Conservation (phyloP, 1,139 yeast genomes). For the Kodamaea derodonti region DNA sequence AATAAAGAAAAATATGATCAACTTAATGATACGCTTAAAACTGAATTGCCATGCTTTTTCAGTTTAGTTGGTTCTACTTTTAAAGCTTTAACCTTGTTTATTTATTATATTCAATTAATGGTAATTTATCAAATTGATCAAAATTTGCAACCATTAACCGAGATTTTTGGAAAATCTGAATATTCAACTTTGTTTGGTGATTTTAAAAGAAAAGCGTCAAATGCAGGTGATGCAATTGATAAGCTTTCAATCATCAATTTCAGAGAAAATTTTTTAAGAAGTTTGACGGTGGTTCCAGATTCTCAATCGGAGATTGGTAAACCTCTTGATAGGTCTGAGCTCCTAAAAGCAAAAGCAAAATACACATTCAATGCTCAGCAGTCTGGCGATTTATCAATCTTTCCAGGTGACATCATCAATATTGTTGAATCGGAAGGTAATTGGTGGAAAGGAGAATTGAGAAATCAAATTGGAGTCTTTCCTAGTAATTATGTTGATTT, state of each 20-base stretch:
- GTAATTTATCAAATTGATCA: constrained; percentile 24
- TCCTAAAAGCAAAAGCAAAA: constrained; percentile 25
- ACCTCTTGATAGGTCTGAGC: neutral
- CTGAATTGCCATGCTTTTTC: constrained; percentile 37
- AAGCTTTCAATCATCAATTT: constrained; percentile 19
- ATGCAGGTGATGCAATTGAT: constrained; percentile 17
- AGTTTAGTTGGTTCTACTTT: constrained; percentile 23
- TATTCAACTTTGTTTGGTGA: constrained; percentile 8
- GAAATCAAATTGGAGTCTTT: constrained; percentile 48
- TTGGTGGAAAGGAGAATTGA: constrained; percentile 63
- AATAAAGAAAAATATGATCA: constrained; percentile 24
- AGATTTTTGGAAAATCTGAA: constrained; percentile 10
- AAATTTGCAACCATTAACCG: constrained; percentile 15
- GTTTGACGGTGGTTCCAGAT: constrained; percentile 6
- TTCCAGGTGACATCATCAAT: constrained; percentile 45
- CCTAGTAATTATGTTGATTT: constrained; percentile 50
- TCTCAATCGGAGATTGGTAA: constrained; percentile 1
- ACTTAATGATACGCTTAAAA: constrained; percentile 29
- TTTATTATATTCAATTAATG: constrained; percentile 28
- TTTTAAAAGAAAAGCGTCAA: constrained; percentile 11
- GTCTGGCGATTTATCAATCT: constrained; percentile 47
- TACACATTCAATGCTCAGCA: constrained; percentile 29
- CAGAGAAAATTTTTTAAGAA: constrained; percentile 16
- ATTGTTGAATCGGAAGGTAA: constrained; percentile 39
- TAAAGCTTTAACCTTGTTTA: constrained; percentile 23